Conservation (phyloP, 2,329 filamentous ascomycete genomes). For the Alternaria tenuissima region DNA sequence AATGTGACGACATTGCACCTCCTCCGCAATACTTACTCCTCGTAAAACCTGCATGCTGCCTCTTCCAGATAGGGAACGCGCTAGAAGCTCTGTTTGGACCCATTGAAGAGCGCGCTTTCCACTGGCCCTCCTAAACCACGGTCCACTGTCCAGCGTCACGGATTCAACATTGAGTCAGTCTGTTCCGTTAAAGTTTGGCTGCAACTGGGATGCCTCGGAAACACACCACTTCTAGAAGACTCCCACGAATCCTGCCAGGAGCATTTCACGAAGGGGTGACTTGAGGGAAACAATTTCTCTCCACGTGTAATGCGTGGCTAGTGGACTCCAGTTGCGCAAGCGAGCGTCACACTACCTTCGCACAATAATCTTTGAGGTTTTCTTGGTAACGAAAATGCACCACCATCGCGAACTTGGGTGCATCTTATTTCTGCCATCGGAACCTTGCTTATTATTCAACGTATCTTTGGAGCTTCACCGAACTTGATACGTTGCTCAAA, state of each 20-base stretch:
- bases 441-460: background rate
- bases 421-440: background rate
- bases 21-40: conserved; percentile 13
- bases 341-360: conserved; percentile 1
- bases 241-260: background rate
- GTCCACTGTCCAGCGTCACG: conserved; percentile 17
- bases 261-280: background rate
- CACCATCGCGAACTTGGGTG: background rate
- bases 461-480: background rate
- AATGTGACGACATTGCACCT: background rate
- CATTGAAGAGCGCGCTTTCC: conserved; percentile 14
- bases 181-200: conserved; percentile 22
- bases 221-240: conserved; percentile 12
- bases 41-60: conserved; percentile 5
- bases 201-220: conserved; percentile 20
- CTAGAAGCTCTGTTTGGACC: conserved; percentile 31
- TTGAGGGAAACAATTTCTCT: background rate
- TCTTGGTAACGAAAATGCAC: background rate
- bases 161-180: conserved; percentile 26
- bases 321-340: background rate
- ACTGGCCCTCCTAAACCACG: conserved; percentile 12
- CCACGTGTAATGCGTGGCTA: background rate
- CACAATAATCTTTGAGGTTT: background rate
- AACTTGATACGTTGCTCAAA: background rate
- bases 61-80: conserved; percentile 23